Evolutionary conservation across 148 eudicot genomes (phyloP), one percentile per base, ranked within the genome.

Genomic region (Arctostaphylos glauca): DNA sequence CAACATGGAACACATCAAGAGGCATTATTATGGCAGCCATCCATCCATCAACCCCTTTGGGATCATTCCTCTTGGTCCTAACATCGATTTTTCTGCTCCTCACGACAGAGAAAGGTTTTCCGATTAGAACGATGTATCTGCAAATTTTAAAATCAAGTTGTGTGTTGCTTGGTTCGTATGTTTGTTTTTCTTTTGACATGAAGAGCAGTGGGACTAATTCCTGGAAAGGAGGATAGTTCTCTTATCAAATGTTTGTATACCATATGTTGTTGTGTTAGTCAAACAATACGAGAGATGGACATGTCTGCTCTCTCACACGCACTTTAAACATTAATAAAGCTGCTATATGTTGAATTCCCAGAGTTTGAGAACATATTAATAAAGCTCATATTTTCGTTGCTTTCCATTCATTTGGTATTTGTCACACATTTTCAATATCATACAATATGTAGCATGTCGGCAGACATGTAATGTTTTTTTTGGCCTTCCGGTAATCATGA

Each of bases 1-100:
- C 66, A 88, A 91, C 83, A 91, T 92, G 96, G 90, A 89, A 60
- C 97, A 95, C 84, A 95, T 93, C 83, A 95, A 92, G 91, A 88
- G 86, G 85, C 94, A 91, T 85, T 95, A 95, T 84, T 95, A 92
- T 84, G 92, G 93, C 80, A 92, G 94, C 81, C 96, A 92, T 83
- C 92, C 97, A 6, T 64, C 87, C 13, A 87, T 93, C 76, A 95
- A 95, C 74, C 91, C 94, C n/a, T 89, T 81, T 25, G 97, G 97
- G 64, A 94, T 94, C 76, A 81, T 95, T 80, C 97, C 98, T 54
- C 80, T 67, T 46, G 96, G 96, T 66, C 97, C 98, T 0, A 80
- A 92, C 81, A 90, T 92, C 68, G 91, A 95, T 88, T 93, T 85
- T 81, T 85, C 91, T 82, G 81, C 98, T 82, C 92, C 94, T 23